Percentiles rank a stretch among this genome's conserved stretches.
Evolutionary conservation across 75 land plant genomes (phyloP).

Genomic region (Cunninghamia lanceolata): DNA sequence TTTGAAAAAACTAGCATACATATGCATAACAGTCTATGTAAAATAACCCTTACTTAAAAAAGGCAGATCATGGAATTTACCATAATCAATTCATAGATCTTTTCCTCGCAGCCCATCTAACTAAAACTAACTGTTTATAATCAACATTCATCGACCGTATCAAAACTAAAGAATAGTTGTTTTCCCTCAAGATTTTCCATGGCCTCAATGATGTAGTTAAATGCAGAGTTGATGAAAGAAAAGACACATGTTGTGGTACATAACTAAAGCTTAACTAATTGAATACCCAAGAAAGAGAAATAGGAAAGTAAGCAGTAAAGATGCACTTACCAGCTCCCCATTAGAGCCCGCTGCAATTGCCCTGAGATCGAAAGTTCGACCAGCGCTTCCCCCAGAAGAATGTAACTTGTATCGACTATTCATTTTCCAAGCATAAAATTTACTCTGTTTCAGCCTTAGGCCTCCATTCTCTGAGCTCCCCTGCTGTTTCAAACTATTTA

Average conservation of each 20-base stretch:
- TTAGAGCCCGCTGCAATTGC: slow-evolving; percentile 45
- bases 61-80: neutral
- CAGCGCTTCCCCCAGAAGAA: slow-evolving; percentile 18
- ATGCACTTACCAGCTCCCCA: slow-evolving; percentile 26
- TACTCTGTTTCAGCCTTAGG: neutral
- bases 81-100: neutral
- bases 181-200: neutral
- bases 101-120: neutral
- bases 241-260: neutral
- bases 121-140: neutral
- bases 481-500: neutral
- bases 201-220: neutral
- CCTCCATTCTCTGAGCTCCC: neutral
- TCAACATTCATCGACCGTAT: neutral
- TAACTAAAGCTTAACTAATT: neutral
- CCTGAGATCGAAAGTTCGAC: slow-evolving; percentile 46
- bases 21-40: neutral
- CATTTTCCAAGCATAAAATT: neutral
- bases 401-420: slow-evolving; percentile 21
- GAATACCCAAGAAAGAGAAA: neutral
- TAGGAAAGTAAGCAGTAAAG: neutral
- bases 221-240: neutral
- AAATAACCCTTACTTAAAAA: neutral
- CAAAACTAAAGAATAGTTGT: neutral
- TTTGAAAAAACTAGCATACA: neutral